A percentile compares a stretch with the other conserved stretches of the same genome.
Evolutionary conservation across 495 filamentous ascomycete species (phyloP).

Genomic region (Hypomontagnella submonticulosa): DNA sequence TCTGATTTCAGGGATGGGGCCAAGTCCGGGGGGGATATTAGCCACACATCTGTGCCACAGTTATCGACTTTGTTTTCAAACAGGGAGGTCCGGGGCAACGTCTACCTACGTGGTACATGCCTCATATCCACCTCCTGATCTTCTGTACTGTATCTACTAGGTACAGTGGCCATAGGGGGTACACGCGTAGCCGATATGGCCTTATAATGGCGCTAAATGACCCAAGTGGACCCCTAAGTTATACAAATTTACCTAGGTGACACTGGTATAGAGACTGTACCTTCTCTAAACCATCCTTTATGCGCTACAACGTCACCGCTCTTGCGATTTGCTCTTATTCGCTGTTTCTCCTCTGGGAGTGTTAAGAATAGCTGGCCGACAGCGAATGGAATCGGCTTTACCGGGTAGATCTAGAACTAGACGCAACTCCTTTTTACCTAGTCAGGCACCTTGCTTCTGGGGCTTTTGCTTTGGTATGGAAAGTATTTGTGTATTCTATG

Average conservation of each 20-base stretch:
- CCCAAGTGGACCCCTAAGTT: too few relatives aligned
- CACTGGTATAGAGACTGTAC: background rate
- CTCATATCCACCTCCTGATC: too few relatives aligned
- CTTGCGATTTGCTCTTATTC: conserved; percentile 18
- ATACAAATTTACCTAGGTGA: too few relatives aligned
- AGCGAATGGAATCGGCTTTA: conserved; percentile 38
- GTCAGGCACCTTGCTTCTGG: conserved; percentile 26
- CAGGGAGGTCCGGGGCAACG: background rate
- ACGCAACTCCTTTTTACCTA: conserved; percentile 39
- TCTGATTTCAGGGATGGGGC: conserved; percentile 47
- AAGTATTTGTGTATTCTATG: conserved; percentile 6
- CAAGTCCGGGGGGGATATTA: conserved; percentile 40
- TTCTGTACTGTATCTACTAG: too few relatives aligned
- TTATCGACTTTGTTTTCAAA: conserved; percentile 9
- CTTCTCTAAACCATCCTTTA: conserved; percentile 6
- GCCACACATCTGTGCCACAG: conserved; percentile 39
- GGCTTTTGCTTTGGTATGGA: conserved; percentile 3
- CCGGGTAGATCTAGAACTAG: conserved; percentile 31
- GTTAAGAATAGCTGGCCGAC: conserved; percentile 16
- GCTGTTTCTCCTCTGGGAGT: conserved; percentile 20
- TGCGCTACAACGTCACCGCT: conserved; percentile 45
- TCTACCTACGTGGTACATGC: too few relatives aligned
- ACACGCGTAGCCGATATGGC: too few relatives aligned
- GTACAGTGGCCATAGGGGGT: too few relatives aligned
- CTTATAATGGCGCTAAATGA: too few relatives aligned